Base-by-base conservation (phyloP, 2,329 filamentous ascomycete genomes). In the Colletotrichum graminicola region DNA sequence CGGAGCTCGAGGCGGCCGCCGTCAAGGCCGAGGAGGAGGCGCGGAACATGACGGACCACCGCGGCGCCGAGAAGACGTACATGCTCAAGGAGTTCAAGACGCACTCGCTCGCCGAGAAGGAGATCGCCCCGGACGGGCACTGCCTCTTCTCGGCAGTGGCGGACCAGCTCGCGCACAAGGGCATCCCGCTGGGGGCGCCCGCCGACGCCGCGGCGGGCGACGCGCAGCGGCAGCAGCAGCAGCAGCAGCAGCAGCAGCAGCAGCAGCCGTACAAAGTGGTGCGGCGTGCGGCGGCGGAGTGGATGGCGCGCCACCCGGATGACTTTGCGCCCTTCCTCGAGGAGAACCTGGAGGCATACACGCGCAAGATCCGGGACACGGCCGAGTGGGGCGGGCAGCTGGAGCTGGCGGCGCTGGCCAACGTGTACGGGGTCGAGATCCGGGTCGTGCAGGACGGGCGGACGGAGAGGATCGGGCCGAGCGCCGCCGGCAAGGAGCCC, bases 381-480 rank as follows among this genome's bases (percentile, higher is more conserved):
- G 95, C 94, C 0, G 95, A 97, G 82, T 99, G 96, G 96, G 96
- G 96, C 61, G 96, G 96, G 0, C 94, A 98, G 84, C 82, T 98
- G 74, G 96, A 99, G 85, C 82, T 99, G 67, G 86, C 91, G 80
- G 96, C 96, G 32, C 86, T 99, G 79, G 93, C 95, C 62, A 91
- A 90, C 79, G 90, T 89, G 66, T 98, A 97, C 77, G 89, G 89
- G 3, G 90, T 96, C 14, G 89, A 92, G 77, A 95, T 98, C 73
- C 90, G 91, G 77, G 92, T 99, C 16, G 84, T 99, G 73, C 95
- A 98, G 77, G 92, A 95, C 79, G 94, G 94, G 5, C 84, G 91
- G 67, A 90, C 93, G 68, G 94, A 97, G 79, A 91, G 88, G 75
- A 93, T 98, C 73, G 85, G 87, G 76, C 87, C 76, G 8, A 82